Evolutionary conservation across 148 eudicot genomes (phyloP).

Genomic region (Persicaria maculosa): DNA sequence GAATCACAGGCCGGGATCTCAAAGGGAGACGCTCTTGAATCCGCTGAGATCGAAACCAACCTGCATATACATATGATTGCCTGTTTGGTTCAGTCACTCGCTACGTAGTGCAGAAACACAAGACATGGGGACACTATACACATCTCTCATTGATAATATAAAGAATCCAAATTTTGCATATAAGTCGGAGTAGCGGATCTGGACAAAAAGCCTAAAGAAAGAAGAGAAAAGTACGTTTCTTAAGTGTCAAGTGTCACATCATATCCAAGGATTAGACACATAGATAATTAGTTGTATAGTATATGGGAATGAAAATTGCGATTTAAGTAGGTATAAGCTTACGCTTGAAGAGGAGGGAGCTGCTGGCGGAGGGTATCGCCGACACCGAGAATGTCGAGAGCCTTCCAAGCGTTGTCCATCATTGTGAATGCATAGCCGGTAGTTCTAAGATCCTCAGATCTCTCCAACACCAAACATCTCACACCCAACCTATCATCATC

Average conservation of each 20-base stretch:
- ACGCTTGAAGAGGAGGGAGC: constrained; percentile 28
- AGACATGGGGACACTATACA: too few species aligned
- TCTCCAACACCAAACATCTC: constrained; percentile 39
- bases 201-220: too few species aligned
- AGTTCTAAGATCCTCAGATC: constrained; percentile 29
- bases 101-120: too few species aligned
- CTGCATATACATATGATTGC: background rate
- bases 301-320: too few species aligned
- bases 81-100: too few species aligned
- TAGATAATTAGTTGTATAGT: too few species aligned
- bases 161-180: too few species aligned
- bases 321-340: background rate
- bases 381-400: constrained; percentile 38
- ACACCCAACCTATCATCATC: constrained; percentile 38
- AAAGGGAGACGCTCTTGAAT: background rate
- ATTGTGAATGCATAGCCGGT: constrained; percentile 36
- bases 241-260: too few species aligned
- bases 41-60: background rate
- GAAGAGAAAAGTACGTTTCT: too few species aligned
- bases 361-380: constrained; percentile 36
- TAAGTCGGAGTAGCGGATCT: too few species aligned
- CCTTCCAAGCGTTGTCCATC: constrained; percentile 53
- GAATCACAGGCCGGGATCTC: background rate
- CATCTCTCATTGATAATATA: too few species aligned
- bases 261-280: too few species aligned